Evolutionary conservation across 2,329 filamentous ascomycete species (phyloP).

Genomic region (Penicillium sp.): DNA sequence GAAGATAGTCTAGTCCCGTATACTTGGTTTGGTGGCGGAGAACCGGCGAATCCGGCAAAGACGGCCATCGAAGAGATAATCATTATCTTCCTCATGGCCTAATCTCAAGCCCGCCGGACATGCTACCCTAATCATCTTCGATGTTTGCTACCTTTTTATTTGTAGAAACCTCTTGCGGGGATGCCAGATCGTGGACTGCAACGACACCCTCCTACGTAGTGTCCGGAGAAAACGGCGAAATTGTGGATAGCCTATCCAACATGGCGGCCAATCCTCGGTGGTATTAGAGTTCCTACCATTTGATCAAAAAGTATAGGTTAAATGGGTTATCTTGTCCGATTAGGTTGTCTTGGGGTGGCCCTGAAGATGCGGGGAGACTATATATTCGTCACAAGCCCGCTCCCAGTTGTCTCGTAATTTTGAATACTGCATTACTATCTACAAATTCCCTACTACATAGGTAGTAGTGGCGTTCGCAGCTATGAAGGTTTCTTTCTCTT

Average conservation of each 20-base stretch:
- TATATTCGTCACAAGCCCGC: neutral
- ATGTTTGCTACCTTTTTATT: neutral
- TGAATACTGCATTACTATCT: too few species aligned
- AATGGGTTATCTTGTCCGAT: neutral
- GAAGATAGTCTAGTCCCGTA: neutral
- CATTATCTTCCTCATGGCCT: too few species aligned
- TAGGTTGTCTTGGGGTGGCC: neutral
- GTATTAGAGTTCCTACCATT: neutral
- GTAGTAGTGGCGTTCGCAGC: neutral
- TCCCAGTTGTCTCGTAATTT: neutral
- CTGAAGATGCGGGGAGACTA: neutral
- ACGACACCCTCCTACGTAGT: neutral
- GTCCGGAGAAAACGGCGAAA: neutral
- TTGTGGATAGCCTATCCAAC: neutral
- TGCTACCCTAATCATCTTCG: neutral
- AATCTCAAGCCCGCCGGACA: too few species aligned
- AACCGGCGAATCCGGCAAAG: conserved; percentile 6
- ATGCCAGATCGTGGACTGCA: neutral
- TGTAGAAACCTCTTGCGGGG: neutral
- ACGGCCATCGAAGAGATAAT: neutral
- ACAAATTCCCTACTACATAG: too few species aligned
- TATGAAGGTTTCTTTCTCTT: conserved; percentile 1
- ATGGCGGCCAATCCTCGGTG: conserved; percentile 1
- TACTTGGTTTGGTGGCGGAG: neutral
- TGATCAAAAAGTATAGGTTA: neutral